Conservation (phyloP, 2,329 filamentous ascomycete genomes). For the Coniochaeta sp. region DNA sequence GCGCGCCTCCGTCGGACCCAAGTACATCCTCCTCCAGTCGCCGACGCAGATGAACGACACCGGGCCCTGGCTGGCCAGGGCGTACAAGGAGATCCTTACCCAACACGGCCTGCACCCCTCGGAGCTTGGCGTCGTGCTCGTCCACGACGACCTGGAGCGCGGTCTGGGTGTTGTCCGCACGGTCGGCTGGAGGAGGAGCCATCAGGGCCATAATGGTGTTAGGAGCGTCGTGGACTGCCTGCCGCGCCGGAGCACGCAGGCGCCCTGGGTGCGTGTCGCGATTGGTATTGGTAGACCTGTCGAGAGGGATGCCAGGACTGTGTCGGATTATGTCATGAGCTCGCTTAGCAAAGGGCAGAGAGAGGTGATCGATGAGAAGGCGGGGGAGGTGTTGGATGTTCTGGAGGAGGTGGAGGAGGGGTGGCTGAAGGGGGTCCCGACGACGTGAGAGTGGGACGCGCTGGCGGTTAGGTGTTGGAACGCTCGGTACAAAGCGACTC, state of each 20-base stretch:
- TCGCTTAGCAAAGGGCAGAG: conserved; percentile 52
- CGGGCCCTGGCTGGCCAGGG: conserved; percentile 60
- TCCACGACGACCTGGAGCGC: conserved; percentile 85
- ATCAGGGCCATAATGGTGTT: conserved; percentile 68
- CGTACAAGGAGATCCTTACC: conserved; percentile 51
- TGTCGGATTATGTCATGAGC: conserved; percentile 71
- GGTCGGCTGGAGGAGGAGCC: conserved; percentile 47
- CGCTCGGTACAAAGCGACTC: neutral
- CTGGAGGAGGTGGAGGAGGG: conserved; percentile 37
- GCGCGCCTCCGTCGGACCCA: conserved; percentile 36
- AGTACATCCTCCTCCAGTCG: conserved; percentile 68
- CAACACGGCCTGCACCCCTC: conserved; percentile 19
- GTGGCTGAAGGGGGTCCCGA: conserved; percentile 15
- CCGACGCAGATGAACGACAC: conserved; percentile 78
- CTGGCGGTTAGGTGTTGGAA: neutral
- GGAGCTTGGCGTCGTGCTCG: conserved; percentile 56
- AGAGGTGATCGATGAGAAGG: conserved; percentile 40
- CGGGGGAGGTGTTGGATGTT: conserved; percentile 41
- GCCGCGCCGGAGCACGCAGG: conserved; percentile 29
- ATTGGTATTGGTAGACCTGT: conserved; percentile 80
- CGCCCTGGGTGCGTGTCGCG: conserved; percentile 54
- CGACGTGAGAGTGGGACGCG: neutral
- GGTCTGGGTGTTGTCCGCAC: conserved; percentile 60
- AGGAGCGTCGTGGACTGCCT: conserved; percentile 55
- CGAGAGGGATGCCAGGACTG: conserved; percentile 57